Conservation (phyloP, 192 early-diverging fungal genomes). For the Geranomyces michiganensis region DNA sequence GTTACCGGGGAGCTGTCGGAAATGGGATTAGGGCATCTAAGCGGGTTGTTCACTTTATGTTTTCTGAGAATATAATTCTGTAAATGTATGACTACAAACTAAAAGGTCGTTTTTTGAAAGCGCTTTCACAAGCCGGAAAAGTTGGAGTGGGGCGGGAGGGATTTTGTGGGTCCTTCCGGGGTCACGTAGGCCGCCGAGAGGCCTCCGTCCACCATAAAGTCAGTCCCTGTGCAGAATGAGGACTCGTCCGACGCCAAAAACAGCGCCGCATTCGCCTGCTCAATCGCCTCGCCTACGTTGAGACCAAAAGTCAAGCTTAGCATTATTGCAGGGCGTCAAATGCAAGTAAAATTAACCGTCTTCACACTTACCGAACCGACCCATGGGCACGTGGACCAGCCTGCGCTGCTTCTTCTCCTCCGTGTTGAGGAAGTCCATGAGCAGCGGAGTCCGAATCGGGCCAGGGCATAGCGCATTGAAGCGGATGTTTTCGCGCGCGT, state of each 20-base stretch:
- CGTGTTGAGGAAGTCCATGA: constrained; percentile 84
- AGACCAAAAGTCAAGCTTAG: no score
- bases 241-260: constrained; percentile 82
- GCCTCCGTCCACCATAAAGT: constrained; percentile 83
- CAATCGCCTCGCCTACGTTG: constrained; percentile 73
- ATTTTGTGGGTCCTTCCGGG: constrained; percentile 29
- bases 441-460: constrained; percentile 73
- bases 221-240: constrained; percentile 78
- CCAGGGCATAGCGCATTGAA: constrained; percentile 84
- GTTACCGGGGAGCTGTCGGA: no score
- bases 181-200: constrained; percentile 72
- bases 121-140: constrained; percentile 37
- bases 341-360: no score
- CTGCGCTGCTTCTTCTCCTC: constrained; percentile 82
- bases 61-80: no score
- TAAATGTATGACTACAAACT: no score
- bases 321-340: neutral
- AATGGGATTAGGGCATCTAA: no score
- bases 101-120: no score
- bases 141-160: neutral
- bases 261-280: constrained; percentile 79
- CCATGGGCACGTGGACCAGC: constrained; percentile 79
- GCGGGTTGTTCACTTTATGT: no score
- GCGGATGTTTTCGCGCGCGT: constrained; percentile 85
- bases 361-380: constrained; percentile 72